These are phyloP conservation scores for Penicillium occitanis DNA, from an alignment of 2,329 filamentous ascomycete species.

Conservation along the genomic window DNA sequence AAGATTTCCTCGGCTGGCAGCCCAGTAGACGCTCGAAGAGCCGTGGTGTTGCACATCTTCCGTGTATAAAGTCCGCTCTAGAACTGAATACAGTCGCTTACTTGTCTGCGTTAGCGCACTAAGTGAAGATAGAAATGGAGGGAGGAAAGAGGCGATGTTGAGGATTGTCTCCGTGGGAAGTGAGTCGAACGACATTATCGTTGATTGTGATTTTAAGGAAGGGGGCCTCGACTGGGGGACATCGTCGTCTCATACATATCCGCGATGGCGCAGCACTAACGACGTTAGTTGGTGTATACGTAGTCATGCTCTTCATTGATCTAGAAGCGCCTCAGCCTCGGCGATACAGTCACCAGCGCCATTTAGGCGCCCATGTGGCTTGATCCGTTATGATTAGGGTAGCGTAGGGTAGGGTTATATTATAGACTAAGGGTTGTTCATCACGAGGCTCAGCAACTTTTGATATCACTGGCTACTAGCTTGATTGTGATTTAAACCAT, in stretches of 20 bases:
- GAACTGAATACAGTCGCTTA: background rate
- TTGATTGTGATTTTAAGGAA: background rate
- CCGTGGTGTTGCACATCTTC: conserved; percentile 5
- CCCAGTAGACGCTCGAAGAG: conserved; percentile 2
- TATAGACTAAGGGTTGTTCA: background rate
- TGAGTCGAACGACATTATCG: background rate
- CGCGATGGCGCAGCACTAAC: background rate
- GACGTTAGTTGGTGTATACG: background rate
- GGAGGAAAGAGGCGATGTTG: background rate
- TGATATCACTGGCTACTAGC: background rate
- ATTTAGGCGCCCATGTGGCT: background rate
- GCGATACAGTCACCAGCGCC: background rate
- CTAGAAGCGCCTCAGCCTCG: background rate
- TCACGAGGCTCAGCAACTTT: background rate
- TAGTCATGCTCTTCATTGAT: background rate
- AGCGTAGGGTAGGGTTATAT: background rate
- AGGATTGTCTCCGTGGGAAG: conserved; percentile 2
- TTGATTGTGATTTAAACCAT: background rate
- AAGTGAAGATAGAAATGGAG: background rate
- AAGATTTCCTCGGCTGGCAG: background rate
- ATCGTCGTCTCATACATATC: background rate
- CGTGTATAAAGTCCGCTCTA: background rate
- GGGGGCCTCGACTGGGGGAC: background rate
- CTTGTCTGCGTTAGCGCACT: background rate
- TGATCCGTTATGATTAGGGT: background rate